Evolutionary conservation across 2,329 filamentous ascomycete genomes (phyloP), one percentile per base, ranked within the genome.

Genomic region (Claviceps pusilla): DNA sequence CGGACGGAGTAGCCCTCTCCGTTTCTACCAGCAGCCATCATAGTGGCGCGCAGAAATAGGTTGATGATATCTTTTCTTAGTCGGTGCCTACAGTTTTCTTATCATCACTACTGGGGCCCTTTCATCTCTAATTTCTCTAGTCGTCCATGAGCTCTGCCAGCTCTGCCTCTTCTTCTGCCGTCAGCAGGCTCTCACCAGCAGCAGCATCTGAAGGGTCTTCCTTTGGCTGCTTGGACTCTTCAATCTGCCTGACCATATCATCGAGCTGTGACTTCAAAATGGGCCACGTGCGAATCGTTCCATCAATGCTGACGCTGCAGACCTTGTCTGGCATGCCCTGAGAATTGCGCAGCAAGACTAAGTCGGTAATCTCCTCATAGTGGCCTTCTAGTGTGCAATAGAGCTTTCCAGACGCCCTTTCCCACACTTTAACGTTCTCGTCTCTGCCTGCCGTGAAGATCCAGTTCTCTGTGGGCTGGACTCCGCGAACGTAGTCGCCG

Each of bases 371-470:
- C 68, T 97, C 93, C 64, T 98, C 89, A 64, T 82, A 97, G 70
- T 98, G 93, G 0, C 93, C 93, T 42, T 80, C 77, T 57, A 91
- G 83, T 7, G 78, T 78, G 66, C 86, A 86, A 64, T 85, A 78
- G 37, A 94, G 72, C 65, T 84, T 82, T 4, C 87, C 88, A 9
- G 81, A 84, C 57, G 81, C 65, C 49, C 78, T 71, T 66, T 95
- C 86, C 91, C 91, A 98, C 9, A 97, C 78, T 62, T 94, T 86
- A 56, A 98, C 76, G 62, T 95, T 82, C 69, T 98, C 93, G 63
- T 96, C 89, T 60, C 93, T 77, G 55, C 93, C 95, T 1, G 86
- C 90, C 1, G 93, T 96, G 46, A 95, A 70, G 12, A 93, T 80
- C 83, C 87, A 91, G 24, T 83, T 78, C 4, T 86, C 84, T 1